Evolutionary conservation across 1,284 basidiomycete genomes (phyloP).

Genomic region (Rhodotorula sp.): DNA sequence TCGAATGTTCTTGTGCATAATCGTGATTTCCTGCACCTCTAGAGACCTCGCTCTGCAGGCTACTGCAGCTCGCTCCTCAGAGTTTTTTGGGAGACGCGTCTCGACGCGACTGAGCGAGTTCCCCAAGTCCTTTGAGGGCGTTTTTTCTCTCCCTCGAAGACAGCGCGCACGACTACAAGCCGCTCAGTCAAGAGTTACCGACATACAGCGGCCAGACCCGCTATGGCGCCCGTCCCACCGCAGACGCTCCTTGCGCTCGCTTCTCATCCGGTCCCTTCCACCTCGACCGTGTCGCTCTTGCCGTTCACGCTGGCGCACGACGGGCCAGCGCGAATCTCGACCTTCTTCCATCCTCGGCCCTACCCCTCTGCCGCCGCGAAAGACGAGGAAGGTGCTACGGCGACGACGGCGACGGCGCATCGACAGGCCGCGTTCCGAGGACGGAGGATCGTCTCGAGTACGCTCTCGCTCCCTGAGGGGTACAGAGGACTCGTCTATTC

Average conservation of each 20-base stretch:
- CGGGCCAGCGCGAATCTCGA: slow-evolving; percentile 68
- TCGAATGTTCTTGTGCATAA: neutral
- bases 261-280: slow-evolving; percentile 1
- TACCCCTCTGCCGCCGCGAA: slow-evolving; percentile 50
- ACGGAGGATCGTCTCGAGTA: slow-evolving; percentile 64
- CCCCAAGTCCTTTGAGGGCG: too few relatives aligned
- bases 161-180: neutral
- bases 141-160: too few relatives aligned
- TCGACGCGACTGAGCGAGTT: neutral
- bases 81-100: neutral
- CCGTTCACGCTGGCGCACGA: slow-evolving; percentile 71
- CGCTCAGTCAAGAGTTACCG: neutral
- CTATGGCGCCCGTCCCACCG: slow-evolving; percentile 4
- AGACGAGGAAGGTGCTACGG: neutral
- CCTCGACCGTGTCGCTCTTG: slow-evolving; percentile 64
- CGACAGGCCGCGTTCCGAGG: slow-evolving; percentile 65
- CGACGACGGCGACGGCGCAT: neutral
- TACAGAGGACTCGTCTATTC: slow-evolving; percentile 62
- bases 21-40: neutral
- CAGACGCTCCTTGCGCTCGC: slow-evolving; percentile 16
- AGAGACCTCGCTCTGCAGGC: too few relatives aligned
- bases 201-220: neutral
- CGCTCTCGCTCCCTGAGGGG: slow-evolving; percentile 62
- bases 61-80: too few relatives aligned
- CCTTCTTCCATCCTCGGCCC: slow-evolving; percentile 58